These are phyloP conservation scores for Apiotrichum porosum DNA, from an alignment of 1,284 basidiomycete genomes.

Conservation along the genomic window DNA sequence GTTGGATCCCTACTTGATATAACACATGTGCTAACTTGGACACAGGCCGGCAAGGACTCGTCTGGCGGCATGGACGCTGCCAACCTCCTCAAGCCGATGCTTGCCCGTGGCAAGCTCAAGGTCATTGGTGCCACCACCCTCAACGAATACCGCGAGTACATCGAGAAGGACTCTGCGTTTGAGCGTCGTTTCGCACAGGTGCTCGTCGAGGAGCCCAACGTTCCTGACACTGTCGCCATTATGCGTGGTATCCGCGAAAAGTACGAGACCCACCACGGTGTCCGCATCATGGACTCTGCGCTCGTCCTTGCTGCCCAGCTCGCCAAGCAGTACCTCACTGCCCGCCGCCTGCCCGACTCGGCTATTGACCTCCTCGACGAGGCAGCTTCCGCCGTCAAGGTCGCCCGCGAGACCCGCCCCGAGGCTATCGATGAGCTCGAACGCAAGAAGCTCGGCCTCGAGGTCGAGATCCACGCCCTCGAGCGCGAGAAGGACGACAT, in stretches of 20 bases:
- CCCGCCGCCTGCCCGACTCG: conserved; percentile 76
- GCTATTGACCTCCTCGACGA: conserved; percentile 94
- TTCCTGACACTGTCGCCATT: conserved; percentile 83
- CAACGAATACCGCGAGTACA: conserved; percentile 89
- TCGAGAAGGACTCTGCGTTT: conserved; percentile 90
- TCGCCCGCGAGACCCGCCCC: conserved; percentile 89
- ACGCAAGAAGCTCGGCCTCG: conserved; percentile 82
- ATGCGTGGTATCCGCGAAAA: conserved; percentile 83
- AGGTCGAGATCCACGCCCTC: conserved; percentile 92
- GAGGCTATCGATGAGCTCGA: conserved; percentile 95
- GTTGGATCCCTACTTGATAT: no score
- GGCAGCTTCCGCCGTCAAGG: conserved; percentile 69
- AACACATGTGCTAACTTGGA: neutral
- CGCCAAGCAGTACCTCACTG: conserved; percentile 90
- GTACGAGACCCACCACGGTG: conserved; percentile 72
- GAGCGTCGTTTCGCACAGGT: conserved; percentile 95
- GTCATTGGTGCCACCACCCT: conserved; percentile 92
- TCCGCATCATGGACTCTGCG: conserved; percentile 83
- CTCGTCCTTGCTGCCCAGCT: conserved; percentile 87
- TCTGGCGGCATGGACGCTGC: conserved; percentile 56
- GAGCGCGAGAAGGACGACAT: conserved; percentile 88
- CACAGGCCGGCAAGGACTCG: conserved; percentile 33
- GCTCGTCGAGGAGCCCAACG: conserved; percentile 83
- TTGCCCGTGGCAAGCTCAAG: conserved; percentile 84
- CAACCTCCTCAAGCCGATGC: conserved; percentile 82